Percentiles rank a stretch among this genome's conserved stretches.
Conservation (phyloP, 495 filamentous ascomycete genomes). For the Aspergillus bertholletiae region DNA sequence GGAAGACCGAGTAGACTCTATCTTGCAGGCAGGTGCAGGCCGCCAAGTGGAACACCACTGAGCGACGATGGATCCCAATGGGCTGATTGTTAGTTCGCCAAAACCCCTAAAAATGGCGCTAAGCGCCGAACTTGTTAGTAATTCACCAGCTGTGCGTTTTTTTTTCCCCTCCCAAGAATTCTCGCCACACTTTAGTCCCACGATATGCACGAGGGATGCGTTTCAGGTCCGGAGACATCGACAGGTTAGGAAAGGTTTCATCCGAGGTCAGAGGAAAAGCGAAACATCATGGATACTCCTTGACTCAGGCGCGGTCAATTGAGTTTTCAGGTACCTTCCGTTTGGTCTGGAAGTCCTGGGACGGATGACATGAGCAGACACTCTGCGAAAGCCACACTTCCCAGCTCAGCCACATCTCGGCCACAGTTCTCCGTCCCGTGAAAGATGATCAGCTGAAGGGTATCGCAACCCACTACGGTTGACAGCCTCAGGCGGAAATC, state of each 20-base stretch:
- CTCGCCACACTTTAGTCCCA: neutral
- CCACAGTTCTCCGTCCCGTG: too few species aligned
- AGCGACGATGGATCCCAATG: neutral
- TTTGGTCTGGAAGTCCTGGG: too few species aligned
- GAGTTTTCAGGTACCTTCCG: neutral
- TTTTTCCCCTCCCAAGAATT: neutral
- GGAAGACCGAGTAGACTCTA: too few species aligned
- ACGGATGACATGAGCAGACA: too few species aligned
- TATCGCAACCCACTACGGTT: too few species aligned
- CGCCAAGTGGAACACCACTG: neutral
- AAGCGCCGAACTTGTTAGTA: neutral
- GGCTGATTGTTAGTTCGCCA: neutral
- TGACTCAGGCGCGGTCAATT: neutral
- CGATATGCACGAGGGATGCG: neutral
- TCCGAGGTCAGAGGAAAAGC: neutral
- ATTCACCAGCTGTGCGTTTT: neutral
- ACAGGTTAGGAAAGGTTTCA: neutral
- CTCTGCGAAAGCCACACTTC: conserved; percentile 6
- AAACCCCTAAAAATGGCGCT: too few species aligned
- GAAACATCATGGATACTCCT: neutral
- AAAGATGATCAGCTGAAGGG: conserved; percentile 3
- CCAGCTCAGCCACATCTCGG: conserved; percentile 9
- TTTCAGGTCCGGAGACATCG: neutral
- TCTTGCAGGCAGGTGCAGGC: conserved; percentile 1
- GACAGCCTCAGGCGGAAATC: conserved; percentile 6